Base-by-base conservation (phyloP, 2,329 filamentous ascomycete genomes). In the Elsinoe arachidis region DNA sequence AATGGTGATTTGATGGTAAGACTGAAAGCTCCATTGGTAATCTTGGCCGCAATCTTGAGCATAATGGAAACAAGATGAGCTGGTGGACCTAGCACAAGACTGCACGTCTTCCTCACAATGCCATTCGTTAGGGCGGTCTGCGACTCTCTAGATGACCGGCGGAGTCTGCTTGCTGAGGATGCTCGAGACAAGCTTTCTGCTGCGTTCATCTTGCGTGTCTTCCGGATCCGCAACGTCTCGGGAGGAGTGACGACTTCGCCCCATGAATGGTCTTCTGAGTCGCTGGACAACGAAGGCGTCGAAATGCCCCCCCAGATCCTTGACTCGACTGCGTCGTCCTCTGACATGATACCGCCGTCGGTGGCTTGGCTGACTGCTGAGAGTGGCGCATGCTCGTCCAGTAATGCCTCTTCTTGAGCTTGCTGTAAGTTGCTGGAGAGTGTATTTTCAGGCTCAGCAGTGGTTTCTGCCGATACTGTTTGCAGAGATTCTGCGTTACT, bases 81-180 rank as follows among this genome's bases (percentile, higher is more conserved):
- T 0, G 91, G 90, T n/a, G 90, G 90, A 0, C 87, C 84, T 12
- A 96, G 74, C 3, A 95, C 78, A 30, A 93, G 79, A 54, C 88
- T 84, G 61, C 82, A 84, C 0, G 90, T 90, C 71, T 88, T 91
- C 57, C 85, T 81, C 23, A 95, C 79, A 30, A 95, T 80, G 2
- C 83, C 66, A 2, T 63, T 61, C 9, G 68, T 59, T 38, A 68
- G 57, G 33, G 47, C 51, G 14, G 10, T 34, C 30, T 58, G 56
- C 14, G 56, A 58, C 26, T 58, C 56, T n/a, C 34, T 54, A 17
- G 56, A 55, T 1, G 35, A 19, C n/a, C 56, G 47, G 14, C 23
- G 21, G 5, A 58, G 15, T 38, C 49, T 21, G 10, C n/a, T 37
- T 37, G 23, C n/a, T 33, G 46, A 53, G 1, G 56, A 21, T 15